Evolutionary conservation across 83 land plant genomes (phyloP).

Genomic region (Picea mariana): DNA sequence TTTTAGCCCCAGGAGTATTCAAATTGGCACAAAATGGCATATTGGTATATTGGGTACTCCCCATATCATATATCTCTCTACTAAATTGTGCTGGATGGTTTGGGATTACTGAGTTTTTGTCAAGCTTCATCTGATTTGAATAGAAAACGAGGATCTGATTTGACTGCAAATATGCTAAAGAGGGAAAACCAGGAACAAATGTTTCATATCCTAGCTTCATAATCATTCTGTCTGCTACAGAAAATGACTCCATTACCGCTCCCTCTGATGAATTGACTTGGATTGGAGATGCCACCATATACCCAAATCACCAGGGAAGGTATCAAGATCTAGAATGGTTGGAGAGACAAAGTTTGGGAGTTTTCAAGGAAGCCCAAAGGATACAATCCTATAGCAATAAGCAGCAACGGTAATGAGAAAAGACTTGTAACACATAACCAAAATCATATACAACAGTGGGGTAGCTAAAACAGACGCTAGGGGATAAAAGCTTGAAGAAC

Average conservation of each 20-base stretch:
- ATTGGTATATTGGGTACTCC: background rate
- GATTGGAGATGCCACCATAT: background rate
- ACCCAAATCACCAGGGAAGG: background rate
- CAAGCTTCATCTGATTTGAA: background rate
- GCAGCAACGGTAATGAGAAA: no score
- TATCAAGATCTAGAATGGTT: background rate
- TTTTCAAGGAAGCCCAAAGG: background rate
- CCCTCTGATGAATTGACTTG: background rate
- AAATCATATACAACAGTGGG: no score
- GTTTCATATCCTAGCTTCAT: background rate
- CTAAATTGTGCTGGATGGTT: background rate
- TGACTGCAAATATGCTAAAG: background rate
- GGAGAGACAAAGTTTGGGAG: background rate
- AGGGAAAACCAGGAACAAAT: constrained; percentile 3
- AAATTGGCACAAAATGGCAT: background rate
- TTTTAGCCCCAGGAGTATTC: background rate
- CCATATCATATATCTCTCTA: constrained; percentile 10
- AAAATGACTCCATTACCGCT: background rate
- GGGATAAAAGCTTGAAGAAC: no score
- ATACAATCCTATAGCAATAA: no score
- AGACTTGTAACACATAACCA: no score
- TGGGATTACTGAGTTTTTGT: background rate
- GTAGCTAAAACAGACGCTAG: no score
- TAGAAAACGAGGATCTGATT: background rate
- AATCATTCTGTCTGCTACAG: background rate